Base-by-base conservation (phyloP, 306 rosid genomes). In the Corylus americana region DNA sequence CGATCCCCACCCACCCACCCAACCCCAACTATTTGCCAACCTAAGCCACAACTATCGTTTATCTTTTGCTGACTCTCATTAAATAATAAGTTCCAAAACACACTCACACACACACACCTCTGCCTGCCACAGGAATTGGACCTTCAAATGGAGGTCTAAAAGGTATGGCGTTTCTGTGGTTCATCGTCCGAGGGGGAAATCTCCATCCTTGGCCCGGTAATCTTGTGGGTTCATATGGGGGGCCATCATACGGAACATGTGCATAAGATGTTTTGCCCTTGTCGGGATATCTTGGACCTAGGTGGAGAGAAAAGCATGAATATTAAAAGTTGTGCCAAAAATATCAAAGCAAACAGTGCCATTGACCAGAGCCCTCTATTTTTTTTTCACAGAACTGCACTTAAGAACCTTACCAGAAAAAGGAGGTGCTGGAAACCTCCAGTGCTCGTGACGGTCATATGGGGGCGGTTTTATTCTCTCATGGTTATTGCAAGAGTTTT, bases 81-180 rank as follows among this genome's bases (percentile, higher is more conserved):
- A 67, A 67, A 67, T 67, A 42, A 25, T 2, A 20, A 67, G 25
- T 67, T 1, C 50, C 72, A 67, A 42, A 54, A 49, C 66, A 42
- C 66, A 27, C 35, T 31, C 35, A 1, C 42, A 62, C 51, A 20
- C 47, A 80, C 70, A 39, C 27, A 92, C 97, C 93, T 94, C 95
- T 90, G 79, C 83, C 85, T 44, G 90, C 68, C 55, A 89, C 91
- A 20, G 95, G 94, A 75, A 92, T 89, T 9, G 87, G 89, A 81
- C 93, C 97, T 48, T 90, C 95, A 81, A 81, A 93, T 78, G 97
- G 97, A 45, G 93, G 97, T 82, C 91, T 86, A 70, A 77, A 92
- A 74, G 97, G 87, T 81, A 90, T 55, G 70, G 90, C 77, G 70
- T 91, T 87, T 81, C 97, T 83, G 75, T 90, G 91, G 78, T 79